Conservation (phyloP, 345 rosid genomes). For the Populus euphratica region DNA sequence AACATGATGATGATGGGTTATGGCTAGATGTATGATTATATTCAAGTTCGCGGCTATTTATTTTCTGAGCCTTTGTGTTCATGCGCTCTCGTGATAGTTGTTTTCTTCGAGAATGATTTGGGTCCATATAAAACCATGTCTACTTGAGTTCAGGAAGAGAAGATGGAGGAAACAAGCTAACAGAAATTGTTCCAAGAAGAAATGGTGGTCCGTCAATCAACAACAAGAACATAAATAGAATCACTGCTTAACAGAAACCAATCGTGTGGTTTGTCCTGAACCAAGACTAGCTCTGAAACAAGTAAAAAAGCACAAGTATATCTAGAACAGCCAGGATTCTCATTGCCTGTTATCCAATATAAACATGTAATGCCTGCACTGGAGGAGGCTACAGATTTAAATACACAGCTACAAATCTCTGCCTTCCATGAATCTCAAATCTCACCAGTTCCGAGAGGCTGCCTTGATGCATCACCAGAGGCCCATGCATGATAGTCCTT, state of each 20-base stretch:
- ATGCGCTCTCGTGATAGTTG: too few relatives aligned
- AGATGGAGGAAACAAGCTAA: not conserved
- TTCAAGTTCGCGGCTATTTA: not conserved
- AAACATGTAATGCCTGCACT: not conserved
- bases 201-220: not conserved
- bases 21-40: not conserved
- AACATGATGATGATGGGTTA: not conserved
- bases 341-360: not conserved
- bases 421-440: slow-evolving; percentile 39
- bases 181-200: not conserved
- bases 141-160: not conserved
- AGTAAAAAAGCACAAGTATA: not conserved
- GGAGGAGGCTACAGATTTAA: not conserved
- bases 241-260: not conserved
- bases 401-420: not conserved
- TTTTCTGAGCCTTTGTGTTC: not conserved
- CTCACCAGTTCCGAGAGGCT: slow-evolving; percentile 86
- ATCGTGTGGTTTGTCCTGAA: not conserved
- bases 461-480: slow-evolving; percentile 77
- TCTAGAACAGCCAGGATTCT: not conserved
- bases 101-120: too few relatives aligned
- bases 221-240: not conserved
- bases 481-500: slow-evolving; percentile 96
- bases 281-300: not conserved
- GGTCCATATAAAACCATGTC: not conserved